Base-by-base conservation (phyloP, 2,329 filamentous ascomycete species). In the Aschersonia sp. region DNA sequence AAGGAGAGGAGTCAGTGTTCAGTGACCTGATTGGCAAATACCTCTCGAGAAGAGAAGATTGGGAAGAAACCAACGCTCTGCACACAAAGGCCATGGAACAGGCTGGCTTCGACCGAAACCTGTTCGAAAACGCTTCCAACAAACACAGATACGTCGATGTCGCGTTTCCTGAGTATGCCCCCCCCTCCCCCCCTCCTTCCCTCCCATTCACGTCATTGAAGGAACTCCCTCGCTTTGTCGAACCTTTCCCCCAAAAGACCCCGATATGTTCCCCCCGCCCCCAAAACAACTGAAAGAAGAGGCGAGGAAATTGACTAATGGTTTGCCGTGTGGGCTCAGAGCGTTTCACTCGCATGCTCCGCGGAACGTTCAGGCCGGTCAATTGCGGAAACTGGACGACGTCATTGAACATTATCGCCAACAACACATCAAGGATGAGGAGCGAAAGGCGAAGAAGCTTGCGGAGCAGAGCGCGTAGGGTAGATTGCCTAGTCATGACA, bases 161-260 rank as follows among this genome's bases (percentile, higher is more conserved):
- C 53, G 68, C 70, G 54, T 76, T 63, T 53, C 76, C 76, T 43
- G 76, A 80, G 76, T 80, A 69, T 51, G 74, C 72, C n/a, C 35
- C 14, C 14, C 14, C 14, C 2, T 2, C 14, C 14, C 14, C 14
- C 14, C 14, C 14, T 14, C n/a, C 11, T 9, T 30, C 8, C n/a
- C 1, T 9, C 32, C 2, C 30, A 22, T 45, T 6, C 4, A 8
- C n/a, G 41, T 29, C 22, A 6, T 32, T 30, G 30, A 12, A 22
- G 1, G 37, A 11, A 8, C 32, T n/a, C 8, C 14, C 10, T 4
- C 32, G 30, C 10, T 30, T 43, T 46, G 46, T 30, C 42, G 35
- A 12, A 37, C 12, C 22, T 22, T 22, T 22, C 2, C 22, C 22
- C 22, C 22, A 22, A 22, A 22, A 22, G 22, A 22, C 22, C 22